Evolutionary conservation across 1,284 basidiomycete species (phyloP).

Genomic region (Sutorius eximius): DNA sequence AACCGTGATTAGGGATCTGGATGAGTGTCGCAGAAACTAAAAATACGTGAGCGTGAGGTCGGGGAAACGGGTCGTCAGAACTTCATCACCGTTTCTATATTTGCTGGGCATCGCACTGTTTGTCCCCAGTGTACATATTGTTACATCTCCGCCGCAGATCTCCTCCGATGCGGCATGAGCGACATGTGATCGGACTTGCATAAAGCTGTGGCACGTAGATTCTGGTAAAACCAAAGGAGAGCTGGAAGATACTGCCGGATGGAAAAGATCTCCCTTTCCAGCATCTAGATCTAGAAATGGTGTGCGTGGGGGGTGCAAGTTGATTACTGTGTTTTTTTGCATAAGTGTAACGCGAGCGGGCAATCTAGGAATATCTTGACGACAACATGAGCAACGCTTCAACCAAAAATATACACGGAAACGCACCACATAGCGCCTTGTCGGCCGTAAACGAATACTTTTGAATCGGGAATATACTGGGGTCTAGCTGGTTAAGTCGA

Average conservation of each 20-base stretch:
- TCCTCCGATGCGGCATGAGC: slow-evolving; percentile 13
- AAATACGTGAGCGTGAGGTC: background rate
- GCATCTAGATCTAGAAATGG: slow-evolving; percentile 39
- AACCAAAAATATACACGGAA: background rate
- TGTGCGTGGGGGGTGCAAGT: slow-evolving; percentile 48
- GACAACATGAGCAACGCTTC: background rate
- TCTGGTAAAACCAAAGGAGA: slow-evolving; percentile 38
- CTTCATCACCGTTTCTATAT: slow-evolving; percentile 73
- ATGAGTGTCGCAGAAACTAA: slow-evolving; percentile 78
- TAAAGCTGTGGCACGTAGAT: slow-evolving; percentile 38
- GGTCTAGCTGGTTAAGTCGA: slow-evolving; percentile 71
- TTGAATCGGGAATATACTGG: slow-evolving; percentile 72
- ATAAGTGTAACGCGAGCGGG: slow-evolving; percentile 48
- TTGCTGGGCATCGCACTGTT: slow-evolving; percentile 84
- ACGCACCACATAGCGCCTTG: slow-evolving; percentile 45
- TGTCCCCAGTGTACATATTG: slow-evolving; percentile 82
- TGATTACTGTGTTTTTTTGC: slow-evolving; percentile 31
- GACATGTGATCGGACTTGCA: slow-evolving; percentile 33
- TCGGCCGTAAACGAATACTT: slow-evolving; percentile 47
- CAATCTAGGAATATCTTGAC: slow-evolving; percentile 47
- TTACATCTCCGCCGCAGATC: slow-evolving; percentile 61
- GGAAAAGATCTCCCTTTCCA: slow-evolving; percentile 48
- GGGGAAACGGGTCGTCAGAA: background rate
- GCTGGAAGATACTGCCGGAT: slow-evolving; percentile 38
- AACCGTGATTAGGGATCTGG: slow-evolving; percentile 65